These are phyloP conservation scores for Fraxinus platypoda DNA, from an alignment of 305 asterid species.

Conservation along the genomic window DNA sequence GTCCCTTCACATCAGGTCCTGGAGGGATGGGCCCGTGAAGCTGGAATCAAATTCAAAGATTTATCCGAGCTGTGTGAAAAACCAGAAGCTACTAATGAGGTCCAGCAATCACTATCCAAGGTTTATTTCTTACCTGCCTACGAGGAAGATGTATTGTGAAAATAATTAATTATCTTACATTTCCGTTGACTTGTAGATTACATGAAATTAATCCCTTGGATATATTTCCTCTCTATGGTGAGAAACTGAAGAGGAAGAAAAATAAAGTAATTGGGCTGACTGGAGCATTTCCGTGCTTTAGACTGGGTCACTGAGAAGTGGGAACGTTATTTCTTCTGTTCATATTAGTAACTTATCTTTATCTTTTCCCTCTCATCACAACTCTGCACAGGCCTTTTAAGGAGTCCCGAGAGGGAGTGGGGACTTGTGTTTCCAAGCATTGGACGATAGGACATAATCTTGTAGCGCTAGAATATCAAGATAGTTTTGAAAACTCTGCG, in stretches of 20 bases:
- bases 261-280: not conserved
- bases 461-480: not conserved
- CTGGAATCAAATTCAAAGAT: constrained; percentile 54
- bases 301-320: not conserved
- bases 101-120: constrained; percentile 73
- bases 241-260: not conserved
- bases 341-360: not conserved
- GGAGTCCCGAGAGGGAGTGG: not conserved
- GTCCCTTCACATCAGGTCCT: constrained; percentile 66
- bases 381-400: not conserved
- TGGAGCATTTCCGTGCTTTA: not conserved
- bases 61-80: constrained; percentile 66
- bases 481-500: not conserved
- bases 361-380: not conserved
- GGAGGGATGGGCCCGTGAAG: constrained; percentile 74
- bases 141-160: not conserved
- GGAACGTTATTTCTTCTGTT: not conserved
- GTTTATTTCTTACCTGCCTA: constrained; percentile 33
- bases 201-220: not conserved
- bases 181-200: not conserved
- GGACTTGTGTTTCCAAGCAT: not conserved
- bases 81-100: constrained; percentile 58
- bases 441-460: not conserved
- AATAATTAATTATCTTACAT: not conserved
- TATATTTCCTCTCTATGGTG: not conserved